Evolutionary conservation across 2,329 filamentous ascomycete genomes (phyloP).

Genomic region (Pseudocercospora macadamiae): DNA sequence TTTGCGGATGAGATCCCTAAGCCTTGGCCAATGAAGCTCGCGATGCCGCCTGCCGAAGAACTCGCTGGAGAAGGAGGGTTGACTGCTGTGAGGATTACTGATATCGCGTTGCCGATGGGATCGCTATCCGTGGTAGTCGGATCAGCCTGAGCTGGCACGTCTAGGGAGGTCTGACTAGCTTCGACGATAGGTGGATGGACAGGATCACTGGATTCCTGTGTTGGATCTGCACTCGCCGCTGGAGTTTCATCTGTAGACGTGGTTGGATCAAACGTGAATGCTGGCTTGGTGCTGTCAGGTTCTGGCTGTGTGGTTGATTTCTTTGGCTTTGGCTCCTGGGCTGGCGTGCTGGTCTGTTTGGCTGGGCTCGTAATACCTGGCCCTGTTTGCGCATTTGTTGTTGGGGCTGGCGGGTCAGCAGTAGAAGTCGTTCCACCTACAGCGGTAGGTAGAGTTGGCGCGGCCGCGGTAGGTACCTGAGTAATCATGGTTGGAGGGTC

Average conservation of each 20-base stretch:
- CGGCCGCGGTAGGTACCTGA: not conserved
- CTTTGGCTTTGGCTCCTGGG: not conserved
- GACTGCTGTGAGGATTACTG: not conserved
- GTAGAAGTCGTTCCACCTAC: not conserved
- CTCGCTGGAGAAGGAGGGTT: not conserved
- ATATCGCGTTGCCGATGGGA: not conserved
- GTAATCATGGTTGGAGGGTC: conserved; percentile 1
- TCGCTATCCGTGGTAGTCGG: not conserved
- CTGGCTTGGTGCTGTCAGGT: not conserved
- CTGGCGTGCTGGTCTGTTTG: not conserved
- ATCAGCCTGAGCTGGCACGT: not conserved
- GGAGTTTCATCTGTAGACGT: not conserved
- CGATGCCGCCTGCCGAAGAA: not conserved
- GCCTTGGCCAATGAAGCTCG: not conserved
- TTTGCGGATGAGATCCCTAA: not conserved
- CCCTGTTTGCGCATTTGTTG: not conserved
- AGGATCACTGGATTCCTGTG: not conserved
- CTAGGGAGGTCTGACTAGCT: not conserved
- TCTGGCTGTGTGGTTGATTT: not conserved
- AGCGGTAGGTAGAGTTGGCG: not conserved
- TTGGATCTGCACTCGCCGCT: not conserved
- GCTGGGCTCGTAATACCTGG: not conserved
- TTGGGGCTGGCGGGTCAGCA: not conserved
- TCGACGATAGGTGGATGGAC: not conserved
- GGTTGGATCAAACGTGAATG: not conserved